Base-by-base conservation (phyloP, 352 stramenopile genomes). In the Phytopythium litorale region DNA sequence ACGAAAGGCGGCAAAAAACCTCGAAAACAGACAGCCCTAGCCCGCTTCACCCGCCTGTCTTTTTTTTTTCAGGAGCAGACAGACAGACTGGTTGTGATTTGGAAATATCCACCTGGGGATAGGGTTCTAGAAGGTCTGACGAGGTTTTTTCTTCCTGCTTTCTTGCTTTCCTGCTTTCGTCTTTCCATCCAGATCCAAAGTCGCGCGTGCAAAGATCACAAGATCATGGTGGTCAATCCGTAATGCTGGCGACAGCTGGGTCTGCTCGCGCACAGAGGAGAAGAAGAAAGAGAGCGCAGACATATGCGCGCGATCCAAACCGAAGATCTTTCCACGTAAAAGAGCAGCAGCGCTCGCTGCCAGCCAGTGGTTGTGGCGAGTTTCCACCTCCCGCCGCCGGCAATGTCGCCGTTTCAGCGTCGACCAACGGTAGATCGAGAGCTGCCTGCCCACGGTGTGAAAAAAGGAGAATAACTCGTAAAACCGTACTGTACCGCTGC, bases 121-220 rank as follows among this genome's bases (percentile, higher is more conserved):
- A 32, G 48, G 48, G 48, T 54, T 54, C 48, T 54, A 37, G 48
- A 54, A 54, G 25, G n/a, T n/a, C 42, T 23, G 42, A 25, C 48
- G 48, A 54, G 48, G 48, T 54, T 54, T 54, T 35, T n/a, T n/a
- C n/a, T n/a, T n/a, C n/a, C n/a, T n/a, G n/a, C n/a, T n/a, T n/a
- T n/a, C n/a, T n/a, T n/a, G n/a, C n/a, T n/a, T n/a, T n/a, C n/a
- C n/a, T n/a, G n/a, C n/a, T n/a, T n/a, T n/a, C n/a, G n/a, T n/a
- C n/a, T 21, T 37, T 35, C 48, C 18, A 38, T 54, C 38, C 48
- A 54, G 9, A 37, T 54, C 7, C 48, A 16, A 38, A 37, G 25
- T 54, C 28, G 9, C 18, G 7, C 33, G 15, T 13, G 19, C 6
- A 49, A 49, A 49, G 42, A 49, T 49, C 42, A 49, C 15, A 49